Base-by-base conservation (phyloP, 2,329 filamentous ascomycete species). In the Neonectria faginata region DNA sequence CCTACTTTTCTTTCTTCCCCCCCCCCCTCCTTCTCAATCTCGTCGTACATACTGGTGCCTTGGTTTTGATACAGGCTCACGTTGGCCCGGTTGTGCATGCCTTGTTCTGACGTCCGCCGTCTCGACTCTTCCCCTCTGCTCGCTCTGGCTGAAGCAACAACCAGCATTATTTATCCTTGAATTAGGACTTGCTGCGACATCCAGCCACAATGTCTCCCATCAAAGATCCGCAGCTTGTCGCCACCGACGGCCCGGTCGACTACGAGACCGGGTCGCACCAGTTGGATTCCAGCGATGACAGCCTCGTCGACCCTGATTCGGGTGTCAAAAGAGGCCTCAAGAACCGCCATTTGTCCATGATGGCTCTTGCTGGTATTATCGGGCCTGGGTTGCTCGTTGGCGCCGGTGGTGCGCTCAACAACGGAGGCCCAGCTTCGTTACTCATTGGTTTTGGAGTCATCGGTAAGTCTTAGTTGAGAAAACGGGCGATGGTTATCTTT, bases 391-490 rank as follows among this genome's bases (percentile, higher is more conserved):
- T 94, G 44, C 84, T 94, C 3, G 88, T 93, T 58, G 91, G 91
- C 16, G 86, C 89, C 2, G 91, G 92, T 39, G 88, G 89, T 51
- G 91, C 91, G 0, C 80, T 94, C 25, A 82, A 86, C 12, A 86
- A 84, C 45, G 91, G 91, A 60, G 92, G 92, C 0, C 91, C 92
- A 16, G 91, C 90, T 0, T 88, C 90, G 0, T 79, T 93, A 53
- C 76, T 94, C 39, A 92, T 94, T 73, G 91, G 91, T 1, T 94
- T 94, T 68, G 87, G 84, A 10, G 80, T 92, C 29, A 90, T 93
- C 68, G 91, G 79, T 80, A 73, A 57, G 74, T 70, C 48, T 36
- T 7, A 25, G 29, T 33, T 36, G 10, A 18, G 48, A 51, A 33
- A 33, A 31, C 27, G n/a, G 9, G 14, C 22, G 12, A 27, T 7